Conservation (phyloP, 2,329 filamentous ascomycete genomes). For the Diaporthe nobilis region DNA sequence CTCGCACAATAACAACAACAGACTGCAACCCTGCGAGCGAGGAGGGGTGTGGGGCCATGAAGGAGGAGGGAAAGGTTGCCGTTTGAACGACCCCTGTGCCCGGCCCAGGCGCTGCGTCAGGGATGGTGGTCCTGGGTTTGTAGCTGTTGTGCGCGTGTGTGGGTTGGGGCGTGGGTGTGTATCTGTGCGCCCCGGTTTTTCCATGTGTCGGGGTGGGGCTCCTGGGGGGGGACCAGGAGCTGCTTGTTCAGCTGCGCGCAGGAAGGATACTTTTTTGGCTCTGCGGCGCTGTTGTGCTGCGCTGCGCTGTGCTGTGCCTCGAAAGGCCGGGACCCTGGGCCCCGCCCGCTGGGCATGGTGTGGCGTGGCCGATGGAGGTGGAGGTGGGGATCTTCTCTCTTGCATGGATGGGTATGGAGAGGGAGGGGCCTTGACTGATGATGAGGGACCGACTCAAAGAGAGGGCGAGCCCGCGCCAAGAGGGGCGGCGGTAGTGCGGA, state of each 20-base stretch:
- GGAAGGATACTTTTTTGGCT: neutral
- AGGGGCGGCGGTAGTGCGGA: neutral
- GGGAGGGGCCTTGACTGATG: neutral
- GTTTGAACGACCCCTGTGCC: constrained; percentile 6
- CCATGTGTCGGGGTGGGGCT: constrained; percentile 21
- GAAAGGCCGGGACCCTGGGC: constrained; percentile 23
- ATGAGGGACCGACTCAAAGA: neutral
- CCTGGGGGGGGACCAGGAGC: neutral
- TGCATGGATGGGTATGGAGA: constrained; percentile 20
- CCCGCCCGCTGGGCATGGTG: neutral
- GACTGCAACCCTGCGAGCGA: constrained; percentile 9
- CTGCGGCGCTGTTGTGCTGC: neutral
- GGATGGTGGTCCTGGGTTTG: neutral
- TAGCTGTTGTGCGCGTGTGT: neutral
- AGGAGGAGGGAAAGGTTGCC: neutral
- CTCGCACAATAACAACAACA: neutral
- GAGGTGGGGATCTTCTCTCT: constrained; percentile 23
- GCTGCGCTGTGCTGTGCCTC: neutral
- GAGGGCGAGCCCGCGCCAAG: constrained; percentile 23
- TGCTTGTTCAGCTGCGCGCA: neutral
- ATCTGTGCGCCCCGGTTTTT: constrained; percentile 32
- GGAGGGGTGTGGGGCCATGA: constrained; percentile 1
- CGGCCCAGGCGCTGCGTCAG: constrained; percentile 20
- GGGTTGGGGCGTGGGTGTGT: neutral
- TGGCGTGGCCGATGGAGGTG: constrained; percentile 23